phyloP scores from a whole-genome alignment of 768 basidiomycete genomes.

The Trametes maxima region DNA sequence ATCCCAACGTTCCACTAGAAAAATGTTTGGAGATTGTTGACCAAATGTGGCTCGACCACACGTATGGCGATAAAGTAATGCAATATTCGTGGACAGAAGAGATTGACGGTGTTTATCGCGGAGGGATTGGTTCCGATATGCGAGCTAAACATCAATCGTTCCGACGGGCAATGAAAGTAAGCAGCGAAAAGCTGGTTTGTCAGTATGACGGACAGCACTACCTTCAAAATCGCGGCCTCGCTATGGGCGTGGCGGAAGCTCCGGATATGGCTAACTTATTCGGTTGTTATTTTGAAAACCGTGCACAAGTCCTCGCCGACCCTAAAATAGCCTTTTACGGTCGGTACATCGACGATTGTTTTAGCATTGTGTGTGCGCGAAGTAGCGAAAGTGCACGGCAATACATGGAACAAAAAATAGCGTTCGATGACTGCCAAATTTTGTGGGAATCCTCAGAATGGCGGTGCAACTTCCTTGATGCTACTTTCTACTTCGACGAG shows the following conservation, averaged over 20 bases:
- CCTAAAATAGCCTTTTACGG: slow-evolving; percentile 32
- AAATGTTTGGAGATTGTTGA: too few relatives aligned
- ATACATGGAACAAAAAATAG: too few relatives aligned
- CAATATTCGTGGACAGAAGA: neutral
- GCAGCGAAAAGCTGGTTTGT: neutral
- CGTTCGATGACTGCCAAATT: slow-evolving; percentile 22
- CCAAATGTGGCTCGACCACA: too few relatives aligned
- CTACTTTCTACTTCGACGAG: slow-evolving; percentile 30
- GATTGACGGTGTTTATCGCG: neutral
- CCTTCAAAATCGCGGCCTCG: slow-evolving; percentile 25
- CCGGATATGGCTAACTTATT: slow-evolving; percentile 38
- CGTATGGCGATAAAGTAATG: neutral
- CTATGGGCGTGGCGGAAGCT: slow-evolving; percentile 27
- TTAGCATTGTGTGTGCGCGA: slow-evolving; percentile 12
- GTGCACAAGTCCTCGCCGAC: slow-evolving; percentile 9
- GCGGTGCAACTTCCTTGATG: slow-evolving; percentile 33
- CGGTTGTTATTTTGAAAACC: slow-evolving; percentile 29
- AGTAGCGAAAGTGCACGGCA: slow-evolving; percentile 1
- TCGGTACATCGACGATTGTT: slow-evolving; percentile 38
- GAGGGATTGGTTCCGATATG: neutral
- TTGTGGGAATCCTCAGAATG: slow-evolving; percentile 8
- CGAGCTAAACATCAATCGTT: neutral
- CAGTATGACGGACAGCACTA: slow-evolving; percentile 28
- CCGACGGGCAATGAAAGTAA: neutral
- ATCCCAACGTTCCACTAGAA: too few relatives aligned